Evolutionary conservation across 495 filamentous ascomycete species (phyloP), one percentile per base, ranked within the genome.

Genomic region (Penicillium samsonianum): DNA sequence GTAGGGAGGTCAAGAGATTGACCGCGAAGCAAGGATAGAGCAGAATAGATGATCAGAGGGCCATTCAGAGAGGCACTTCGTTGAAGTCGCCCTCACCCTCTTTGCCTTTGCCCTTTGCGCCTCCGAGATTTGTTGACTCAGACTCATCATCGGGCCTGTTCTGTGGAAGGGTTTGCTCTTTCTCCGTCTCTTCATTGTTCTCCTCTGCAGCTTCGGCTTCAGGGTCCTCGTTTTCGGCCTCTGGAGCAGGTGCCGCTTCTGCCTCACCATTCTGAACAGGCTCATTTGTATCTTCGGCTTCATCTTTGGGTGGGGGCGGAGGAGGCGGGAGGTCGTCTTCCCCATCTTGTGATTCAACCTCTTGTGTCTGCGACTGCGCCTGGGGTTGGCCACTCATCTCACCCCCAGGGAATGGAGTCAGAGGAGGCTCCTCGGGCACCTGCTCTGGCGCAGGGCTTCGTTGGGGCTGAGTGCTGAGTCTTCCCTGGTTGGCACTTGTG

Each of bases 381-480:
- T 63, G 69, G 14, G 72, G 65, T 26, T 71, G 71, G 7, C 61
- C 56, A 57, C 63, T 76, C 40, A 62, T 69, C n/a, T 68, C 64
- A 19, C 63, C 72, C 7, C 73, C 70, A 9, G 76, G 76, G 69
- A 79, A 79, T 1, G 76, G 76, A 22, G 76, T 79, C 26, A 71
- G 38, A 37, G 76, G 76, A 2, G 72, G 73, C 19, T 78, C 76
- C 37, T 54, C 55, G 23, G 58, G 38, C 26, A 65, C 51, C 49
- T 69, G 67, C 1, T 67, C 63, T 44, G 50, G 57, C 25, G 59
- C 60, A 25, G 41, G 59, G 19, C 59, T 61, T 11, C 50, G 51
- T 19, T 64, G 53, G 28, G 67, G 57, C 50, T 65, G 62, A 12
- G 48, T 58, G 19, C 66, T 67, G 4, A 68, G 62, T 6, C 69